Percentiles rank a stretch among this genome's conserved stretches.
phyloP scores from a whole-genome alignment of 495 filamentous ascomycete species.

The Sabuloglossum arenarium region DNA sequence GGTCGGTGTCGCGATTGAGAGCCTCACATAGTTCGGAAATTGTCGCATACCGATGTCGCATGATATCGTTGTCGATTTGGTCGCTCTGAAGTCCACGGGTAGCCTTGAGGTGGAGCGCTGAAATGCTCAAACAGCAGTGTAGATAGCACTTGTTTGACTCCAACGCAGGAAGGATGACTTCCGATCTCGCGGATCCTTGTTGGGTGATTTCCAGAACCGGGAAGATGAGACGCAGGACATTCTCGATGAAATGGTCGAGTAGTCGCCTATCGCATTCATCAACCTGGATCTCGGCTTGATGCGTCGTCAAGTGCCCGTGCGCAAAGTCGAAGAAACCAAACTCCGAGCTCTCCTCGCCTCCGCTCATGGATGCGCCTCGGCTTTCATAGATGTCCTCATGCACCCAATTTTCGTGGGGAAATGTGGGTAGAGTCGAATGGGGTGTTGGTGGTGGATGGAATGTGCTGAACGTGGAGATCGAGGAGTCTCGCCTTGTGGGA shows the following conservation, averaged over 20 bases:
- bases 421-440: constrained; percentile 39
- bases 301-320: constrained; percentile 31
- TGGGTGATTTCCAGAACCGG: constrained; percentile 80
- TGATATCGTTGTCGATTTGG: constrained; percentile 76
- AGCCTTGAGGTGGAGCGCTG: constrained; percentile 86
- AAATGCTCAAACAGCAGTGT: constrained; percentile 87
- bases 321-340: constrained; percentile 61
- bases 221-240: constrained; percentile 74
- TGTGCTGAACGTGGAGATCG: constrained; percentile 71
- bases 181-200: constrained; percentile 50
- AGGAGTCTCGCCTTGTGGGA: constrained; percentile 61
- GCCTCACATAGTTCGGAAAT: constrained; percentile 75
- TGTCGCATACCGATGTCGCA: constrained; percentile 78
- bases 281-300: constrained; percentile 60
- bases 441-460: constrained; percentile 53
- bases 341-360: constrained; percentile 19
- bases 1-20: constrained; percentile 55
- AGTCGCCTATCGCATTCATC: constrained; percentile 72
- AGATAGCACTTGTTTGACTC: constrained; percentile 84
- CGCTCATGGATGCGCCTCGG: constrained; percentile 29
- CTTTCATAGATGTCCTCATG: constrained; percentile 48
- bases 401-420: constrained; percentile 49
- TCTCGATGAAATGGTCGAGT: constrained; percentile 79
- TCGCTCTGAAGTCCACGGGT: constrained; percentile 44
- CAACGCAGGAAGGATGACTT: constrained; percentile 65